Evolutionary conservation across 176 grass and related monocot species (phyloP), one percentile per base, ranked within the genome.

Genomic region (Hyparrhenia diplandra): DNA sequence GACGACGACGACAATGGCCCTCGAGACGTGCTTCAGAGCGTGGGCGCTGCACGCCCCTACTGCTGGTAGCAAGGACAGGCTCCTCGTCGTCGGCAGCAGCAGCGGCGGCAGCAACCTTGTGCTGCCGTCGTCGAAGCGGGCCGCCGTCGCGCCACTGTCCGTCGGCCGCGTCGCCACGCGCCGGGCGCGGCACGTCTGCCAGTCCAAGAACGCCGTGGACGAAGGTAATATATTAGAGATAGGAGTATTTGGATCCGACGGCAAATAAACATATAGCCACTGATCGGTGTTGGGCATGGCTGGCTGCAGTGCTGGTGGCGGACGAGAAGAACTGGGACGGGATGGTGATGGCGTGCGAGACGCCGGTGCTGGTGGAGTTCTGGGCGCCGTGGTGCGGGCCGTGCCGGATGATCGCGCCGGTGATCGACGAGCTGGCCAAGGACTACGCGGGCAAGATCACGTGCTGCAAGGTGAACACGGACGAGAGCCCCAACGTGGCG

Each of bases 301-400:
- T 32, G 14, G n/a, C n/a, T 51, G 76, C 85, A 97, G 95, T 97
- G 37, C 30, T 94, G 75, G 95, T 81, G 69, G 92, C 71, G 31
- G 82, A 90, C 60, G 95, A 97, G 13, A 74, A 68, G 42, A 94
- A 89, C 78, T 97, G 95, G 95, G 64, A 94, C 17, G 80, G 21
- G 73, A 24, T 94, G 80, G 94, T 97, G 46, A 66, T 89, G 2
- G 85, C 31, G 36, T 89, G 87, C 76, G 85, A 91, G 40, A 41
- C 87, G 59, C 96, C 96, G 40, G 96, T 95, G 70, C 86, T 99
- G 79, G 96, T 99, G 51, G 96, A 99, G 54, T 99, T 99, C 79
- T 99, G 96, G 96, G 96, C 96, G 29, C 96, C 96, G 71, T 99
- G 96, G 96, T 99, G 96, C 76, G 96, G 96, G 8, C 96, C 92